phyloP scores from a whole-genome alignment of 1,284 basidiomycete species.

The Cutaneotrichosporon mucoides region DNA sequence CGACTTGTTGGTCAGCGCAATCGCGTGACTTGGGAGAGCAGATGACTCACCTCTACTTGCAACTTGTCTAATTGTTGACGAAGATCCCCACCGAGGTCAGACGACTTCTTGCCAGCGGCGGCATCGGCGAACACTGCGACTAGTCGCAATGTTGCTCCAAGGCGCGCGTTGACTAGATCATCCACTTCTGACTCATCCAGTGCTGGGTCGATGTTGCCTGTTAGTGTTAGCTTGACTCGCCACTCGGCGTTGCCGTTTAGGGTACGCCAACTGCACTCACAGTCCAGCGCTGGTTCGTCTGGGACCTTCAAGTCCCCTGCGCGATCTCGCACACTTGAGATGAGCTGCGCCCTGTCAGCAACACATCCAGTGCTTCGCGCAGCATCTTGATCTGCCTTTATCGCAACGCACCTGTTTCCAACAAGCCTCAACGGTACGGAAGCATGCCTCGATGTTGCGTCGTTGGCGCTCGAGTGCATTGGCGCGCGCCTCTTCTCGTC shows the following conservation, averaged over 20 bases:
- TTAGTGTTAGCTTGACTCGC: constrained; percentile 1
- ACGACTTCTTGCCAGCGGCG: constrained; percentile 6
- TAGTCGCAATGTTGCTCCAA: constrained; percentile 34
- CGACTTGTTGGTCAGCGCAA: constrained; percentile 15
- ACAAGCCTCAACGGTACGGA: constrained; percentile 79
- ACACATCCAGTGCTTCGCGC: neutral
- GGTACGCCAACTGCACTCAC: constrained; percentile 5
- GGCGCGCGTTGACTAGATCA: constrained; percentile 27
- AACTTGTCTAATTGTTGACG: constrained; percentile 18
- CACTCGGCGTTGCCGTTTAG: neutral
- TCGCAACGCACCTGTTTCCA: constrained; percentile 69
- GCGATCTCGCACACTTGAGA: constrained; percentile 31
- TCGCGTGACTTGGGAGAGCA: neutral
- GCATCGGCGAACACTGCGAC: constrained; percentile 29
- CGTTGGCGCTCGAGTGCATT: constrained; percentile 69
- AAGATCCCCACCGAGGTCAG: constrained; percentile 6
- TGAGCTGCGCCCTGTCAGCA: constrained; percentile 38
- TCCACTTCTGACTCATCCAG: constrained; percentile 29
- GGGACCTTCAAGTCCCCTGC: constrained; percentile 20
- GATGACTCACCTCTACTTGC: constrained; percentile 32
- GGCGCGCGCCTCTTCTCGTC: constrained; percentile 64
- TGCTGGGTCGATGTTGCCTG: constrained; percentile 30
- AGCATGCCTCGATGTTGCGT: constrained; percentile 67
- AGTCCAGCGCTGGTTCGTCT: constrained; percentile 18
- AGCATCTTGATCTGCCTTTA: neutral